Percentiles rank a stretch among this genome's conserved stretches.
Conservation (phyloP, 495 filamentous ascomycete genomes). For the Xylaria telfairii region DNA sequence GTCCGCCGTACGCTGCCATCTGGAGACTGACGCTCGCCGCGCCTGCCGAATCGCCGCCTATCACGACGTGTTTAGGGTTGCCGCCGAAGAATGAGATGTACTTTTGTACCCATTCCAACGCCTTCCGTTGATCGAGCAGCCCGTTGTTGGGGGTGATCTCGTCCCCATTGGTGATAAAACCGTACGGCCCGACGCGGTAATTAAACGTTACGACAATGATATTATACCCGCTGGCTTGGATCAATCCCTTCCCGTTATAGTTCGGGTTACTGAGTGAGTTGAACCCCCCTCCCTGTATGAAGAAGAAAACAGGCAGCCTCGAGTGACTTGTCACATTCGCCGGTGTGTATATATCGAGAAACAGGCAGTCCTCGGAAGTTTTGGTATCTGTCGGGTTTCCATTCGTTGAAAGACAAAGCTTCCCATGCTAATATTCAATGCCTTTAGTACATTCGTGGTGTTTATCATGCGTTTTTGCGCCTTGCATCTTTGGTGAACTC, state of each 20-base stretch:
- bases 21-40: conserved; percentile 48
- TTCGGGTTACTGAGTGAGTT: conserved; percentile 62
- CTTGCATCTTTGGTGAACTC: background rate
- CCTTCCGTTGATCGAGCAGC: conserved; percentile 70
- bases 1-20: conserved; percentile 44
- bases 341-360: conserved; percentile 71
- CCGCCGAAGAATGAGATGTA: conserved; percentile 74
- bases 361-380: conserved; percentile 66
- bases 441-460: background rate
- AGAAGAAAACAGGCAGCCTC: conserved; percentile 68
- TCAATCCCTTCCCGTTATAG: conserved; percentile 60
- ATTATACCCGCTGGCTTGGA: conserved; percentile 59
- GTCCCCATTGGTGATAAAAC: conserved; percentile 38
- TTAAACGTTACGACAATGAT: conserved; percentile 75
- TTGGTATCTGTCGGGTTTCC: conserved; percentile 22
- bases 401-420: conserved; percentile 31
- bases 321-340: conserved; percentile 49
- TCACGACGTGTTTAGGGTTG: conserved; percentile 64
- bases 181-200: conserved; percentile 56
- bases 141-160: conserved; percentile 59
- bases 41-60: conserved; percentile 73
- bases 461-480: background rate
- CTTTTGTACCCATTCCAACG: conserved; percentile 74
- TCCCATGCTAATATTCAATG: conserved; percentile 31
- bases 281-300: conserved; percentile 75